Conservation (phyloP, 2,329 filamentous ascomycete species). For the Cordyceps cicadae region DNA sequence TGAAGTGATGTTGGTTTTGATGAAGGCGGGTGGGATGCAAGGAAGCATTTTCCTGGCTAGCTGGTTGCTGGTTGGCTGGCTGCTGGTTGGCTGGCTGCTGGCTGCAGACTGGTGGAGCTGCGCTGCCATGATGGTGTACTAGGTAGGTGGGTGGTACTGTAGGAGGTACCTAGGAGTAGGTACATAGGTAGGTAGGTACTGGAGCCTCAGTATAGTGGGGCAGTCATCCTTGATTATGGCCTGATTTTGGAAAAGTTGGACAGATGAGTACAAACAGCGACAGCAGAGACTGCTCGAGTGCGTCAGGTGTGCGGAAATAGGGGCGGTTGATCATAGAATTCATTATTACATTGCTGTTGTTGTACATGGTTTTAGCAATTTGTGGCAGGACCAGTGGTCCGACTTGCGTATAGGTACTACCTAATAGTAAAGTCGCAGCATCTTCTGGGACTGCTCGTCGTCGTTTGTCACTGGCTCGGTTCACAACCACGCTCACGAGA, state of each 20-base stretch:
- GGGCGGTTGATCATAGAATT: background rate
- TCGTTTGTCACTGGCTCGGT: background rate
- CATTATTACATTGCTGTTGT: background rate
- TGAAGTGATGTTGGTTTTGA: background rate
- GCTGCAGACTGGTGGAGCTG: background rate
- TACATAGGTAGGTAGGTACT: too few relatives aligned
- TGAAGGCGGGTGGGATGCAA: background rate
- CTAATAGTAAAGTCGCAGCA: background rate
- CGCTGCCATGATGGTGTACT: background rate
- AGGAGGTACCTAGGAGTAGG: too few relatives aligned
- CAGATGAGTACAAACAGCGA: background rate
- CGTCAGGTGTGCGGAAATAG: background rate
- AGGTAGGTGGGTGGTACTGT: too few relatives aligned
- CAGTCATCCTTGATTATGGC: background rate
- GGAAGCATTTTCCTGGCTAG: background rate
- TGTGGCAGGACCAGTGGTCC: background rate
- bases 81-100: background rate
- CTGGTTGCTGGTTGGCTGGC: background rate
- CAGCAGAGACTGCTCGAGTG: too few relatives aligned
- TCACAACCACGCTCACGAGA: conserved; percentile 40
- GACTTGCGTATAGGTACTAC: background rate
- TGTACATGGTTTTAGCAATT: background rate
- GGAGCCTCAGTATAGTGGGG: too few relatives aligned
- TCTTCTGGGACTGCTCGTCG: background rate
- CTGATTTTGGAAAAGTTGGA: conserved; percentile 5